Base-by-base conservation (phyloP, 1,284 basidiomycete genomes). In the Cryptococcus amylolentus region DNA sequence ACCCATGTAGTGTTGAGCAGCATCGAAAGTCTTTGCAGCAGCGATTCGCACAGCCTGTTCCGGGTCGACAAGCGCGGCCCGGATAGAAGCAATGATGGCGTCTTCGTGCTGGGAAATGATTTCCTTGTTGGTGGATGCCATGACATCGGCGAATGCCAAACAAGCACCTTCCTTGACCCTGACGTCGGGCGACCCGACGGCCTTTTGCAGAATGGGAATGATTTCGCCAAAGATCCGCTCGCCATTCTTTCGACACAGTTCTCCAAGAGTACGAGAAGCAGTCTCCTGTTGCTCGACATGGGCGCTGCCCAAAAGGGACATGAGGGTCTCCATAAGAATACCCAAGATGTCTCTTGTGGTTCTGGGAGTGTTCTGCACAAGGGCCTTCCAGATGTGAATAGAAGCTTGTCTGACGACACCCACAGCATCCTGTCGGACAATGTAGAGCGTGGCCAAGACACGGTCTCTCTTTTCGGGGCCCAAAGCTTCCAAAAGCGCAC, bases 351-450 rank as follows among this genome's bases (percentile, higher is more conserved):
- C 96, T 62, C 94, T 86, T n/a, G 96, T 93, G 83, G 79, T 65
- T 43, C 78, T 69, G 54, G 77, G 69, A 1, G 76, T 76, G 68
- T 74, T 98, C 77, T 91, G 85, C 27, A 99, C 94, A 61, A 98
- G 81, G 1, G 91, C 94, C 79, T 98, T 98, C 96, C 96, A 99
- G 63, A 98, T 97, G 63, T 95, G 92, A 54, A 95, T 86, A 0
- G 95, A 91, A 3, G 91, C 86, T 76, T 93, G 89, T 47, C 96
- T 86, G 40, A 98, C 94, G 45, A 87, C 84, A 49, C 86, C 86
- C 66, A 97, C 90, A 27, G 91, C 84, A 76, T 98, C 96, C 78
- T 98, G 96, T 55, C 94, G 87, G 56, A 94, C 88, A 65, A 98
- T 83, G 77, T 95, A 99, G 57, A 98, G 79, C 1, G 89, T 89